phyloP scores from a whole-genome alignment of 2,329 filamentous ascomycete genomes.

The Trichoderma brevicompactum region DNA sequence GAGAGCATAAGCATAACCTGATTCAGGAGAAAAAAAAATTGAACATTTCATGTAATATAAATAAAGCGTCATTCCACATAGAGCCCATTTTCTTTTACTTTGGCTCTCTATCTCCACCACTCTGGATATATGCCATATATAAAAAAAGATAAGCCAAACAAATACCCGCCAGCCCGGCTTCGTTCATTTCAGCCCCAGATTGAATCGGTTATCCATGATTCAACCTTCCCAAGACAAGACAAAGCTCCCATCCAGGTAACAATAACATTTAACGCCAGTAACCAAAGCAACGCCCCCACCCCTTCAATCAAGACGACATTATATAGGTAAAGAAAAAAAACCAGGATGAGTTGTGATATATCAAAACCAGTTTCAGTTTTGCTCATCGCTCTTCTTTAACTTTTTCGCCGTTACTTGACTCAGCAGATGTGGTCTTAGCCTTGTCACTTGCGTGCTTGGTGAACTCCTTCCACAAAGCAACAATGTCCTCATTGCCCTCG shows the following conservation, averaged over 20 bases:
- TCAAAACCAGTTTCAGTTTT: neutral
- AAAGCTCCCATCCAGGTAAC: slow-evolving; percentile 13
- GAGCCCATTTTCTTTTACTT: slow-evolving; percentile 16
- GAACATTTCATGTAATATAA: slow-evolving; percentile 20
- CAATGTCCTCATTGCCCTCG: slow-evolving; percentile 60
- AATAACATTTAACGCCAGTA: slow-evolving; percentile 11
- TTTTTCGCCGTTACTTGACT: slow-evolving; percentile 32
- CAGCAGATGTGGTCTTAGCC: slow-evolving; percentile 37
- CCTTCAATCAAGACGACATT: slow-evolving; percentile 9
- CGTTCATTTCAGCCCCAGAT: slow-evolving; percentile 17
- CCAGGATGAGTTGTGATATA: slow-evolving; percentile 2
- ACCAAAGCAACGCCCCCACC: slow-evolving; percentile 24
- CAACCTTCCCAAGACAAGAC: slow-evolving; percentile 18
- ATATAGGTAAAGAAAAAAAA: neutral
- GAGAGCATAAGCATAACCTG: slow-evolving; percentile 5
- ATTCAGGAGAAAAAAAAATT: neutral
- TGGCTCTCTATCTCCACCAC: slow-evolving; percentile 21
- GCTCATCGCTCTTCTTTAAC: slow-evolving; percentile 24
- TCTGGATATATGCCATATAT: slow-evolving; percentile 24
- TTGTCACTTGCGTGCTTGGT: slow-evolving; percentile 45
- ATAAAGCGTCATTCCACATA: slow-evolving; percentile 23
- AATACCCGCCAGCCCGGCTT: slow-evolving; percentile 21
- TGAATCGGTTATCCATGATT: slow-evolving; percentile 17
- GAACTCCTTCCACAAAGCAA: slow-evolving; percentile 57
- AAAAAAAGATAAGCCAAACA: slow-evolving; percentile 5